Evolutionary conservation across 495 filamentous ascomycete species (phyloP).

Genomic region (Penicillium taxi): DNA sequence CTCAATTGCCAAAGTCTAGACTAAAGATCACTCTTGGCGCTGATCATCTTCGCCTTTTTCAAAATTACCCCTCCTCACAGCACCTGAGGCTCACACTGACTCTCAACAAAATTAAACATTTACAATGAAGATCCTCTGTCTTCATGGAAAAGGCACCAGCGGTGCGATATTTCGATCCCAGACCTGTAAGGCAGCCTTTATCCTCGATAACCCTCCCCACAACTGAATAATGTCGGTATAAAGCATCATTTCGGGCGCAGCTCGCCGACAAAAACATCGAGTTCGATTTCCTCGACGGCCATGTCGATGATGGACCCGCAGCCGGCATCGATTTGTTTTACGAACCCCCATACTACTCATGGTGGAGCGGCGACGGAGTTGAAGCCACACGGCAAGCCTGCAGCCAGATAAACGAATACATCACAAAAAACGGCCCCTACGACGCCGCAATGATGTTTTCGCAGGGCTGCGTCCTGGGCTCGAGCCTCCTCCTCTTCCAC

Average conservation of each 20-base stretch:
- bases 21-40: no score
- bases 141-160: conserved; percentile 58
- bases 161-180: conserved; percentile 50
- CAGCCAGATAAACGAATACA: conserved; percentile 38
- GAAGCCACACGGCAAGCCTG: conserved; percentile 32
- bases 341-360: conserved; percentile 41
- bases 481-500: conserved; percentile 37
- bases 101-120: no score
- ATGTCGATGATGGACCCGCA: conserved; percentile 35
- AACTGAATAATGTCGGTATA: conserved; percentile 21
- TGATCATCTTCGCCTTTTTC: no score
- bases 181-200: conserved; percentile 35
- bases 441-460: conserved; percentile 55
- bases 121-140: conserved; percentile 52
- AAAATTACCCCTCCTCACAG: no score
- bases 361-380: conserved; percentile 32
- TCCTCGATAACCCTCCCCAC: neutral
- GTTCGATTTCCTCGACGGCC: conserved; percentile 54
- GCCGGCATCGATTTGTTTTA: conserved; percentile 49
- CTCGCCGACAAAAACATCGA: conserved; percentile 28
- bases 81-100: no score
- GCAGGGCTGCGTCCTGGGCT: conserved; percentile 48
- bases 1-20: no score
- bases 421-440: conserved; percentile 48
- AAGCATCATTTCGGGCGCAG: conserved; percentile 36